Evolutionary conservation across 495 filamentous ascomycete species (phyloP).

Genomic region (Massariosphaeria phaeospora): DNA sequence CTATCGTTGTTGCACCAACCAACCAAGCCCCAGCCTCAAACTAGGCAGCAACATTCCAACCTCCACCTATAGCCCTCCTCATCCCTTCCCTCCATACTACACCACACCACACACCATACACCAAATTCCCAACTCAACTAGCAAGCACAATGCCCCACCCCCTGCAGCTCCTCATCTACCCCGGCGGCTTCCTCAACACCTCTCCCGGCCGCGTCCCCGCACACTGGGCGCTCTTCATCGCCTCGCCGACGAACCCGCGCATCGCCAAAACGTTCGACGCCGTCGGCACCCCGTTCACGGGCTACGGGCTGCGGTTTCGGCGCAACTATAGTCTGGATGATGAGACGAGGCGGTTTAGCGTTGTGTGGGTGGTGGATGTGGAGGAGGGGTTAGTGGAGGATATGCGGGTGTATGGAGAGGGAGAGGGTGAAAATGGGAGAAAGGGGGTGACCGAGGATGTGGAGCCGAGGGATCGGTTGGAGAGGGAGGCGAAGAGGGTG

Average conservation of each 20-base stretch:
- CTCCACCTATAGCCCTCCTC: too few species aligned
- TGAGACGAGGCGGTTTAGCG: not conserved
- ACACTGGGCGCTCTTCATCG: slow-evolving; percentile 9
- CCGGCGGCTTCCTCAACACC: slow-evolving; percentile 6
- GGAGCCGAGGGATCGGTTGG: not conserved
- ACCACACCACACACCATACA: too few species aligned
- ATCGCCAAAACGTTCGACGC: slow-evolving; percentile 1
- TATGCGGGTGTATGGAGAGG: not conserved
- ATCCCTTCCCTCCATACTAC: too few species aligned
- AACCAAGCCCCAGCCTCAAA: too few species aligned
- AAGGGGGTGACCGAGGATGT: not conserved
- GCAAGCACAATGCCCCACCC: slow-evolving; percentile 5
- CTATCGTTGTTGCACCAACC: too few species aligned
- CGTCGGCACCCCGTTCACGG: slow-evolving; percentile 6
- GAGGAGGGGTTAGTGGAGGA: slow-evolving; percentile 1
- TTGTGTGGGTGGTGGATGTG: not conserved
- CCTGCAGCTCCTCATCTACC: slow-evolving; percentile 1
- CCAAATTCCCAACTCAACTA: too few species aligned
- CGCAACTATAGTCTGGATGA: slow-evolving; percentile 5
- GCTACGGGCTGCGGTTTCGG: not conserved
- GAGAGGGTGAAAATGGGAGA: too few species aligned
- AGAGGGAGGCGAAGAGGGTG: slow-evolving; percentile 7
- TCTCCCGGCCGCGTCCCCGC: slow-evolving; percentile 1
- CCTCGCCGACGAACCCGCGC: not conserved
- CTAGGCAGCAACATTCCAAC: too few species aligned